Base-by-base conservation (phyloP, 169 alveolate species). In the Babesia sp. region DNA sequence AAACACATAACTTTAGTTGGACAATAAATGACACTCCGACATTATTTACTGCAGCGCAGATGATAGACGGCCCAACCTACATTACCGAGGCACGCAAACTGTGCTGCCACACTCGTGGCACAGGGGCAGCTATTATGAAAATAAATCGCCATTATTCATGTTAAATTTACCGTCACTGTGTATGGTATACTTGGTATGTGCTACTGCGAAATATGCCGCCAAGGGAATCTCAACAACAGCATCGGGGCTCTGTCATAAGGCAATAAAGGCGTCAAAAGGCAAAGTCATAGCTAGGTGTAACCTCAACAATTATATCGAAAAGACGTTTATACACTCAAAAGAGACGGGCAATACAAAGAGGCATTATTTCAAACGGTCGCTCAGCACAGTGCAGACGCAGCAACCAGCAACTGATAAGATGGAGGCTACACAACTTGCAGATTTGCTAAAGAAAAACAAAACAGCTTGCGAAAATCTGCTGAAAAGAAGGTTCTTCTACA, bases 401-500 rank as follows among this genome's bases (percentile, higher is more conserved):
- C 44, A 28, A 3, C 24, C 48, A 33, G n/a, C 20, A 14, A 36
- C 33, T 4, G 18, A 6, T 14, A 29, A 76, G 29, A 80, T 77
- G 81, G 83, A 76, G 16, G 56, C 85, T 22, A 29, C 48, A 7
- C 72, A 70, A 41, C 63, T 87, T 28, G 76, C 67, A 8, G 69
- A 59, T 0, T 50, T 53, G 44, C 56, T 87, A 12, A 42, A 39
- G 50, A 59, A 57, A 29, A 87, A 87, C 71, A 83, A 86, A 44
- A 28, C 85, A 0, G 61, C 72, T 14, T 78, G 94, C 34, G 99
- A 96, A 79, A 93, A 95, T 58, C 85, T 97, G 26, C 90, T 95
- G 55, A 95, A 92, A 72, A 83, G 98, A 59, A 92, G 97, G 73
- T 95, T 95, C 82, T 95, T 97, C 79, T 91, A 90, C 71, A 90